Evolutionary conservation across 2,329 filamentous ascomycete species (phyloP), one percentile per base, ranked within the genome.

Genomic region (Venturia nashicola): DNA sequence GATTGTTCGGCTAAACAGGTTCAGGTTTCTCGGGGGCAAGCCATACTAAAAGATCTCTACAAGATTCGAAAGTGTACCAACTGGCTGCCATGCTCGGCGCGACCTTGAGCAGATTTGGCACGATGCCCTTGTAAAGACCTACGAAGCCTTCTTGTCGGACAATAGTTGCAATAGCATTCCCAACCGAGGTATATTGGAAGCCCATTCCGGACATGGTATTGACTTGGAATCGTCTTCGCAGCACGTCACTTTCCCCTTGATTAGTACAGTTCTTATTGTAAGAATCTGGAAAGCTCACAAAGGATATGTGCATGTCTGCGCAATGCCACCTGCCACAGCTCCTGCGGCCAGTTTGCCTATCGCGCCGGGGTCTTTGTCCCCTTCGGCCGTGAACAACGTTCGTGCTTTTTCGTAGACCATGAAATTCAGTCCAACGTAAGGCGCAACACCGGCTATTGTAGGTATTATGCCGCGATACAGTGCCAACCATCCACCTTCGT

Each of bases 131-230:
- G 81, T 97, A 99, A 54, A 99, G 78, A 61, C 94, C 94, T 65
- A 82, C 82, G 63, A 93, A 46, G 39, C 94, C 94, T 77, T 99
- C 94, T 70, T 96, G 86, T 59, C 83, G 77, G 63, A 96, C 75
- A 70, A 99, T 99, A 61, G 89, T 85, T 61, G 80, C 83, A 67
- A 99, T 79, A 3, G 94, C 94, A 72, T 96, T 91, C 67, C 85
- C 81, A 54, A 99, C 87, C 7, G 87, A 88, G 71, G 89, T 91
- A 79, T 99, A 99, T 73, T 93, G 86, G 76, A 97, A 97, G 61
- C 94, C 94, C 86, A 99, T 93, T 61, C 94, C 94, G 59, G 89
- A 91, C 94, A 99, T 99, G 63, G 94, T 97, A 77, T 99, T 99
- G 78, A 99, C 94, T 73, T 99, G 94, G 75, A 99, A 99, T 61